Conservation (phyloP, 352 stramenopile genomes). For the Globisporangium carolinianum region DNA sequence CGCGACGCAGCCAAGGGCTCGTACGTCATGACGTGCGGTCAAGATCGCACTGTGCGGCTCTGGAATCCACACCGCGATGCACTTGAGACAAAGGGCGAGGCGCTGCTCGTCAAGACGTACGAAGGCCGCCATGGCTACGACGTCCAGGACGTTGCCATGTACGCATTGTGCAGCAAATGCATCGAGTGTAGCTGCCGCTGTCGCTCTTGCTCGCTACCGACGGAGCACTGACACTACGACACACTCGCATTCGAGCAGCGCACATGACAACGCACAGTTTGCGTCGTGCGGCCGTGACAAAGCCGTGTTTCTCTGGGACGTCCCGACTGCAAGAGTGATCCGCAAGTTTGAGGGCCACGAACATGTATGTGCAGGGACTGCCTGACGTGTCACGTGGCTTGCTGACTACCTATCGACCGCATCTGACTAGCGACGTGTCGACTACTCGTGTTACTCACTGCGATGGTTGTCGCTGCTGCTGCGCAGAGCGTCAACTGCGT, state of each 20-base stretch:
- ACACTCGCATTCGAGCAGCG: constrained; percentile 22
- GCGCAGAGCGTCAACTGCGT: constrained; percentile 79
- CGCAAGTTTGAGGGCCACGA: constrained; percentile 85
- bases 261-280: constrained; percentile 83
- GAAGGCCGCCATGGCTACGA: constrained; percentile 84
- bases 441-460: no score
- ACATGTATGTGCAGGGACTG: constrained; percentile 31
- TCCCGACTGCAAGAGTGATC: constrained; percentile 79
- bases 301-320: constrained; percentile 85
- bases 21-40: constrained; percentile 86
- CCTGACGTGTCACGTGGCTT: no score
- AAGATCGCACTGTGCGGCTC: constrained; percentile 81
- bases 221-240: background rate
- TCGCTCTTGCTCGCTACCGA: background rate
- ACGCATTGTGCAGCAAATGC: constrained; percentile 7
- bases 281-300: constrained; percentile 84
- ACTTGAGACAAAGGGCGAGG: constrained; percentile 46
- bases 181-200: background rate
- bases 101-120: constrained; percentile 82
- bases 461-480: background rate
- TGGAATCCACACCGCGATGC: constrained; percentile 85
- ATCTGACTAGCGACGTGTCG: no score
- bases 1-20: constrained; percentile 59
- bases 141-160: constrained; percentile 87
- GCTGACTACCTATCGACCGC: no score